A percentile compares a stretch with the other conserved stretches of the same genome.
These are phyloP conservation scores for Herpetomonas tarakana DNA, from an alignment of 208 protist species.

Conservation along the genomic window DNA sequence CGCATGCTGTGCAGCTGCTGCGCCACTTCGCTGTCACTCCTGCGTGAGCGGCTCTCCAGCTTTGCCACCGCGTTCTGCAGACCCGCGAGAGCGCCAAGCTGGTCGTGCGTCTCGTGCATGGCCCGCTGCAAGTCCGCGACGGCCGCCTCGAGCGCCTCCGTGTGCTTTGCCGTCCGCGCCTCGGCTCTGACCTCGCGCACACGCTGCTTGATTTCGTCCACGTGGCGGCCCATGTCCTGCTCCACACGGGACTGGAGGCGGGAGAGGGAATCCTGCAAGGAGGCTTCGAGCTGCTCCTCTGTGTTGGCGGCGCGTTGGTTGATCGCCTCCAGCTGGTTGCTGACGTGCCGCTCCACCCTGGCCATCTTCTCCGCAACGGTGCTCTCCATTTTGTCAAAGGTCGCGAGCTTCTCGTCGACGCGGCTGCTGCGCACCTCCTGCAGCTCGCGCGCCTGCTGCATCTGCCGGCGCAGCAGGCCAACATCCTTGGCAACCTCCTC, in stretches of 20 bases:
- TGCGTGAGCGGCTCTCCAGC: constrained; percentile 7
- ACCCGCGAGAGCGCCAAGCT: constrained; percentile 9
- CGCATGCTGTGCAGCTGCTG: constrained; percentile 12
- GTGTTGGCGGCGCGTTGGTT: constrained; percentile 20
- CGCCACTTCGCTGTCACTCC: constrained; percentile 1
- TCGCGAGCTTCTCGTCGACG: constrained; percentile 15
- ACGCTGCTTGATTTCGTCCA: constrained; percentile 1
- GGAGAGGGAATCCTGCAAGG: constrained; percentile 15
- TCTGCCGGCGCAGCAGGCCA: constrained; percentile 31
- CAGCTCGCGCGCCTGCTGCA: constrained; percentile 30
- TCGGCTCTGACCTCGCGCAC: background rate
- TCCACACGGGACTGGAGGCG: constrained; percentile 26
- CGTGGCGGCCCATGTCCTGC: constrained; percentile 14
- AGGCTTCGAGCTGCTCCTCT: constrained; percentile 9
- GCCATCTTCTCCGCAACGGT: constrained; percentile 4
- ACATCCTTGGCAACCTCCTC: constrained; percentile 40
- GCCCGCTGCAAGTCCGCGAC: background rate
- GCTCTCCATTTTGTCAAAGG: constrained; percentile 11
- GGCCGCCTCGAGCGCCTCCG: background rate
- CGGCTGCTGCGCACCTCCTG: constrained; percentile 29
- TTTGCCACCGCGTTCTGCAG: constrained; percentile 9
- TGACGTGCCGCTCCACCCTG: constrained; percentile 11
- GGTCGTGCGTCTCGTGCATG: background rate
- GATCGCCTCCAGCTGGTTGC: constrained; percentile 16
- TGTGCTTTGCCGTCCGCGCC: background rate